Conservation (phyloP, 441 rosid species). For the Isatis lusitanica region DNA sequence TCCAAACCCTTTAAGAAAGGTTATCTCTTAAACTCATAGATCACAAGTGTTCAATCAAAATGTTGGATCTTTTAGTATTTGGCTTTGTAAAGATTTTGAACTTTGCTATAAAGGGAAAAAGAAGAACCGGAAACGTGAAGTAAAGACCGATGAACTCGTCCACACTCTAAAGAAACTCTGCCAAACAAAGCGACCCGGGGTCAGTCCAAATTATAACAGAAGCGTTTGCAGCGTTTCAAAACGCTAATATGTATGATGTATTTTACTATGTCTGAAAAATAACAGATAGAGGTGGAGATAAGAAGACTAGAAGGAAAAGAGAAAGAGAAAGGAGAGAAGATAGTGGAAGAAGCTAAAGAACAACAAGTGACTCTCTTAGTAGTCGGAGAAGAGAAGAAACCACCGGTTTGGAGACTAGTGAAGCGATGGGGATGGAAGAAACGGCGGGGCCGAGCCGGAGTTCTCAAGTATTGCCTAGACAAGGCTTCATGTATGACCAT, state of each 20-base stretch:
- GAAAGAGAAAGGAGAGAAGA: slow-evolving; percentile 58
- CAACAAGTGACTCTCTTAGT: slow-evolving; percentile 62
- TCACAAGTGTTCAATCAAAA: too few relatives aligned
- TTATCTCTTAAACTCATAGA: slow-evolving; percentile 3
- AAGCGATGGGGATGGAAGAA: slow-evolving; percentile 54
- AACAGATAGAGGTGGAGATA: slow-evolving; percentile 60
- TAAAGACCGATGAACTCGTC: slow-evolving; percentile 59
- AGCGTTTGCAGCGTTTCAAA: slow-evolving; percentile 12
- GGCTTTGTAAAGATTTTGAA: neutral
- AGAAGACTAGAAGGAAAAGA: slow-evolving; percentile 60
- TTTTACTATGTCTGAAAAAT: neutral
- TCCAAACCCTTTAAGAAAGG: slow-evolving; percentile 50
- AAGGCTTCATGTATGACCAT: slow-evolving; percentile 88
- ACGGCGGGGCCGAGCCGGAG: slow-evolving; percentile 47
- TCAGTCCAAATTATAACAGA: slow-evolving; percentile 29
- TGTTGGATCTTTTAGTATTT: neutral
- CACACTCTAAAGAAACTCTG: slow-evolving; percentile 61
- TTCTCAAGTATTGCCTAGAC: slow-evolving; percentile 70
- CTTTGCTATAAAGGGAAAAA: slow-evolving; percentile 34
- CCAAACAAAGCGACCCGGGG: slow-evolving; percentile 68
- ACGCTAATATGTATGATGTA: neutral
- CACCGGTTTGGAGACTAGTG: slow-evolving; percentile 60
- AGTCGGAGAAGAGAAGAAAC: slow-evolving; percentile 69
- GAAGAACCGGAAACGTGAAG: slow-evolving; percentile 41
- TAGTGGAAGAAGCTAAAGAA: slow-evolving; percentile 71